Evolutionary conservation across 306 rosid genomes (phyloP), one percentile per base, ranked within the genome.

Genomic region (Quercus cerris): DNA sequence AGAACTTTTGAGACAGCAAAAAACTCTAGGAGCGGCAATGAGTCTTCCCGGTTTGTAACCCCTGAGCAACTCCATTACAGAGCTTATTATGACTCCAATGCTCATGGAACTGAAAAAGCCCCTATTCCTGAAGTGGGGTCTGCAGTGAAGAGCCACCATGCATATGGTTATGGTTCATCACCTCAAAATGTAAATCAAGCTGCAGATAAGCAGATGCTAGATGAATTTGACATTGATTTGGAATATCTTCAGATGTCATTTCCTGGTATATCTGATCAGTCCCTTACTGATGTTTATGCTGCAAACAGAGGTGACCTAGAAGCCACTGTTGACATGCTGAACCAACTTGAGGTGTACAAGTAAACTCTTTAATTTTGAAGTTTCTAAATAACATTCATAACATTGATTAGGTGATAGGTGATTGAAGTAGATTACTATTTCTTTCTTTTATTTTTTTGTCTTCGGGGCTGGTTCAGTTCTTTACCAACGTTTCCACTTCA

Each of bases 241-340:
- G 94, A 88, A 73, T 92, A 77, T 84, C 98, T 94, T 82, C 89
- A 81, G 85, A 82, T 83, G 88, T 10, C 58, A 71, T 94, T 89
- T 84, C 92, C 93, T 31, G 90, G 85, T 59, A 63, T 94, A 74
- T 88, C 97, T 28, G 81, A 80, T 31, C 85, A 88, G 83, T 94
- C 91, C 74, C 90, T 94, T 83, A 17, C 75, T 64, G 98, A 87
- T 78, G 97, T 87, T 75, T 94, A 89, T 81, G 54, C 82, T 54
- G 90, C 86, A 6, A 91, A 89, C 73, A 69, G 64, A 23, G 90
- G 91, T 62, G 97, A 94, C 77, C 20, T 94, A 70, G 93, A 87
- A 5, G 90, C 92, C 70, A 81, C 97, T 25, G 51, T 90, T 46
- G 97, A 92, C 82, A 92, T 91, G 98, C 85, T 94, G 86, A 87